Percentiles rank a stretch among this genome's conserved stretches.
Conservation (phyloP, 2,329 filamentous ascomycete genomes). For the Blumeria hordei region DNA sequence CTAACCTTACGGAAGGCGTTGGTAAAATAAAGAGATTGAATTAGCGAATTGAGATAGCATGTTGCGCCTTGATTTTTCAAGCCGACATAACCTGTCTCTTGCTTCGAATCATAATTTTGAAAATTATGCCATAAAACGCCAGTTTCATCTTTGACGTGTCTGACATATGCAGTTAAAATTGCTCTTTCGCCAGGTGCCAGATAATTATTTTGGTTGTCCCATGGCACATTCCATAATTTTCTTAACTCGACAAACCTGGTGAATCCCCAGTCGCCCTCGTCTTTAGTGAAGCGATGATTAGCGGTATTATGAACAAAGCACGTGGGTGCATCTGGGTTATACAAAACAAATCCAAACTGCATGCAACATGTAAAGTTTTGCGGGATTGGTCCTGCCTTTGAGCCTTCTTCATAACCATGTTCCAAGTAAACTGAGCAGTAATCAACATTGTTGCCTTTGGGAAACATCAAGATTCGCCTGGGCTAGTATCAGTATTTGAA, state of each 20-base stretch:
- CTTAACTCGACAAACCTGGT: conserved; percentile 84
- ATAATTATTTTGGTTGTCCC: conserved; percentile 43
- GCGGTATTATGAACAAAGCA: conserved; percentile 60
- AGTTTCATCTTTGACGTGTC: conserved; percentile 66
- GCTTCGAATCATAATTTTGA: conserved; percentile 93
- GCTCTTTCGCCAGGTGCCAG: conserved; percentile 54
- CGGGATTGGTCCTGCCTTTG: conserved; percentile 29
- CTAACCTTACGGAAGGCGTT: conserved; percentile 79
- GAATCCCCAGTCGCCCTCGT: conserved; percentile 96
- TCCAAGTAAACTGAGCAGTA: conserved; percentile 90
- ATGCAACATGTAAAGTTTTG: conserved; percentile 94
- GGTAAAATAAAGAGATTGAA: conserved; percentile 67
- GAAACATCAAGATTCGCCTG: conserved; percentile 87
- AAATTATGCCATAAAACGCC: conserved; percentile 84
- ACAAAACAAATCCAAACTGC: conserved; percentile 81
- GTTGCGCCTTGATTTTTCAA: conserved; percentile 91
- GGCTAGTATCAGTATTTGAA: conserved; percentile 5
- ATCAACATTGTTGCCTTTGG: conserved; percentile 82
- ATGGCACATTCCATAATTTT: conserved; percentile 57
- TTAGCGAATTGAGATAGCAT: conserved; percentile 64
- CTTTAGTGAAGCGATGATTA: conserved; percentile 87
- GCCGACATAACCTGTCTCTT: conserved; percentile 90
- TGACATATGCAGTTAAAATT: conserved; percentile 63
- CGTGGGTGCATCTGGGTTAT: conserved; percentile 81
- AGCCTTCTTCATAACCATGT: conserved; percentile 55